phyloP scores from a whole-genome alignment of 306 rosid species.

The Citrullus colocynthis region DNA sequence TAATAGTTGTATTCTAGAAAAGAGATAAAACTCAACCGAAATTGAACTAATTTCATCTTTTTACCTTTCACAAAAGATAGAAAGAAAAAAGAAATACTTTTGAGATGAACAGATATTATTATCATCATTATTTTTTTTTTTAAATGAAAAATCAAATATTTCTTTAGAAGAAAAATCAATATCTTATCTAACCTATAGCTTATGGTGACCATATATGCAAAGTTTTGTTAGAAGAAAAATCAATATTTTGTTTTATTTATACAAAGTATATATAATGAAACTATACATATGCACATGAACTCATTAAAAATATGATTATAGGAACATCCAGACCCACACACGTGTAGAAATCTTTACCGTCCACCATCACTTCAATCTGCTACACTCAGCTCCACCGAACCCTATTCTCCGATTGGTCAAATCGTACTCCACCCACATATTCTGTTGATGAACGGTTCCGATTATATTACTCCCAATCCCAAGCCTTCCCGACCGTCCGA shows the following conservation, averaged over 20 bases:
- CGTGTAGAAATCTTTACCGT: not conserved
- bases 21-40: too few relatives aligned
- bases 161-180: too few relatives aligned
- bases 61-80: too few relatives aligned
- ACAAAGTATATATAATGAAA: not conserved
- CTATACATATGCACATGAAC: not conserved
- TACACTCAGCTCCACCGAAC: constrained; percentile 65
- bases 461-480: constrained; percentile 70
- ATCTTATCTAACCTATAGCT: too few relatives aligned
- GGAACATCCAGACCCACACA: not conserved
- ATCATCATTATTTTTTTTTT: too few relatives aligned
- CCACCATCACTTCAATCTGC: constrained; percentile 17
- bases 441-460: constrained; percentile 72
- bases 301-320: not conserved
- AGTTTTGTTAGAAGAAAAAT: too few relatives aligned
- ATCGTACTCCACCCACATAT: constrained; percentile 84
- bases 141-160: too few relatives aligned
- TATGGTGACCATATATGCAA: too few relatives aligned
- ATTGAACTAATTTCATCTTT: too few relatives aligned
- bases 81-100: too few relatives aligned
- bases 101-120: too few relatives aligned
- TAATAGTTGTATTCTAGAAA: too few relatives aligned
- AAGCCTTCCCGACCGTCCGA: constrained; percentile 61
- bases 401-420: constrained; percentile 45
- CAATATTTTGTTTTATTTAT: not conserved